phyloP scores from a whole-genome alignment of 164 flowering plant species.

The Malania oleifera region DNA sequence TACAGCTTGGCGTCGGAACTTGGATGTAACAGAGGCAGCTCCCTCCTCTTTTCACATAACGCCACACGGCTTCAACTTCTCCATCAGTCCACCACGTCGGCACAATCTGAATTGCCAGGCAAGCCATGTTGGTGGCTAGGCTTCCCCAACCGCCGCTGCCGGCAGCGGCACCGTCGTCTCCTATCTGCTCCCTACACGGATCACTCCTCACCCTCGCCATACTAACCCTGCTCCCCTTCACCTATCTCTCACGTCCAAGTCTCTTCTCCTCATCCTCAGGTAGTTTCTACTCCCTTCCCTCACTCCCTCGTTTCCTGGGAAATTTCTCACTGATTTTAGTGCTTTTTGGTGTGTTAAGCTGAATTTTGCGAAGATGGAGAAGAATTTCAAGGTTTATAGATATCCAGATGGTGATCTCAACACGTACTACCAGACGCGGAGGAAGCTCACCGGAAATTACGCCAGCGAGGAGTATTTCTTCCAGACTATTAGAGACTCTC shows the following conservation, averaged over 20 bases:
- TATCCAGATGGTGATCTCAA: constrained; percentile 92
- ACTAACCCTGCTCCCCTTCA: constrained; percentile 56
- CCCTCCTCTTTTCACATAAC: too few relatives aligned
- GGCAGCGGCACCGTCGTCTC: too few relatives aligned
- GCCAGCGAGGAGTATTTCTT: constrained; percentile 97
- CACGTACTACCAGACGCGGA: constrained; percentile 88
- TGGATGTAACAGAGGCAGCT: too few relatives aligned
- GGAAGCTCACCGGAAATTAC: constrained; percentile 94
- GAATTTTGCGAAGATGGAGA: constrained; percentile 75
- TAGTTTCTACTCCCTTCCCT: neutral
- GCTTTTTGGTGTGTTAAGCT: constrained; percentile 10
- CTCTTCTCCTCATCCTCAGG: constrained; percentile 21
- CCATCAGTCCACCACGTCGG: too few relatives aligned
- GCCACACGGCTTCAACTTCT: too few relatives aligned
- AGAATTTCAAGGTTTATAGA: constrained; percentile 75
- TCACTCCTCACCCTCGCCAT: constrained; percentile 57
- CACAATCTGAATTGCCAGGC: too few relatives aligned
- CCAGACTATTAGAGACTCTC: constrained; percentile 85
- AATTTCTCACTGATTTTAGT: neutral
- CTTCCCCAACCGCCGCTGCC: constrained; percentile 3
- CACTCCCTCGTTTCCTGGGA: neutral
- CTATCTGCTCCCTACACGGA: constrained; percentile 38
- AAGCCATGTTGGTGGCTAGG: constrained; percentile 13
- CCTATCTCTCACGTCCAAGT: constrained; percentile 54
- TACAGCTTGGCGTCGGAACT: too few relatives aligned